These are phyloP conservation scores for Skeletonema menzelii DNA, from an alignment of 108 stramenopile species.

Conservation along the genomic window DNA sequence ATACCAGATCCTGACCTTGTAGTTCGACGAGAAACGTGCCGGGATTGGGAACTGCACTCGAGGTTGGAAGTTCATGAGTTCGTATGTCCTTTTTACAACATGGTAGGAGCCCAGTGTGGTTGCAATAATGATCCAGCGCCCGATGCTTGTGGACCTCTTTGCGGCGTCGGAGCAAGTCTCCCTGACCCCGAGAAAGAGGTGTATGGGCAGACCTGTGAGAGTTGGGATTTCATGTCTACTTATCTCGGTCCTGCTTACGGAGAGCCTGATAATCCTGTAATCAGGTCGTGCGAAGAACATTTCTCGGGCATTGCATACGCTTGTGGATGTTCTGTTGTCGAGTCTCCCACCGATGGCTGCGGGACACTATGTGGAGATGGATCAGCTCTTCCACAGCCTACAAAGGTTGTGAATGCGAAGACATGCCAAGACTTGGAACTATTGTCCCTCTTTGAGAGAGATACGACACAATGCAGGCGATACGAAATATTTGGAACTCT, in stretches of 20 bases:
- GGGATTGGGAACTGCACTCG: background rate
- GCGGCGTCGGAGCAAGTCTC: background rate
- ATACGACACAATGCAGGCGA: background rate
- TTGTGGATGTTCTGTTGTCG: background rate
- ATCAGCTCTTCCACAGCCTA: background rate
- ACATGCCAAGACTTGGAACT: background rate
- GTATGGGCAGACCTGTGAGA: slow-evolving; percentile 5
- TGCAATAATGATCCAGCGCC: background rate
- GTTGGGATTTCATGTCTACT: background rate
- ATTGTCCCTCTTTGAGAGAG: background rate
- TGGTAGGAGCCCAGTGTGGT: background rate
- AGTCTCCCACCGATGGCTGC: background rate
- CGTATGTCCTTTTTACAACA: background rate
- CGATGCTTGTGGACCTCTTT: slow-evolving; percentile 10
- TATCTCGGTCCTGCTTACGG: background rate
- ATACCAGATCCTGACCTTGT: background rate
- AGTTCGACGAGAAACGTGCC: slow-evolving; percentile 1
- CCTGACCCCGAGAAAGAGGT: slow-evolving; percentile 2
- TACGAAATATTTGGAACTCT: slow-evolving; percentile 1
- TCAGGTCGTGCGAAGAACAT: background rate
- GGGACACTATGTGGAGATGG: background rate
- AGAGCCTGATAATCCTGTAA: background rate
- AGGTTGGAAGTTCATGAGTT: background rate
- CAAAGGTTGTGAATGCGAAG: background rate
- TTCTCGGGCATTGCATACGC: background rate